Conservation (phyloP, 1,284 basidiomycete species). For the Earliella scabrosa region DNA sequence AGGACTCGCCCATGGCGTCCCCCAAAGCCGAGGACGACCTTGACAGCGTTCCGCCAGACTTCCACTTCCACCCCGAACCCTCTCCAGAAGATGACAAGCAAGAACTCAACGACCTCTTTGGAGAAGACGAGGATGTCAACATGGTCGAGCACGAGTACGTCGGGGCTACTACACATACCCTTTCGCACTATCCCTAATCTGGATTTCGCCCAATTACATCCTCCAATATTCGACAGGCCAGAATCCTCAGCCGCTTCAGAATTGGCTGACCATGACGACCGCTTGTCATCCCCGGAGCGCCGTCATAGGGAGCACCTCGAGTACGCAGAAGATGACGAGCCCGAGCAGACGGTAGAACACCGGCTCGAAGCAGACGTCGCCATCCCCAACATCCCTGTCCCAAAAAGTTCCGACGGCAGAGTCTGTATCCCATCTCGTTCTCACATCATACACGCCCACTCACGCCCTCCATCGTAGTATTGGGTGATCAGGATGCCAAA, state of each 20-base stretch:
- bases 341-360: slow-evolving; percentile 54
- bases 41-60: slow-evolving; percentile 19
- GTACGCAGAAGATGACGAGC: slow-evolving; percentile 77
- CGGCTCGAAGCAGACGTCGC: slow-evolving; percentile 69
- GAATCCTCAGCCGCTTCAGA: slow-evolving; percentile 48
- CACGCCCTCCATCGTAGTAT: slow-evolving; percentile 48
- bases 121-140: slow-evolving; percentile 67
- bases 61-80: slow-evolving; percentile 16
- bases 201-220: background rate
- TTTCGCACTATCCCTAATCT: background rate
- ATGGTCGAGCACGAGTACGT: slow-evolving; percentile 45
- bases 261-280: slow-evolving; percentile 55
- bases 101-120: slow-evolving; percentile 79
- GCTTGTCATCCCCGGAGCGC: slow-evolving; percentile 70
- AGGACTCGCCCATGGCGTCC: slow-evolving; percentile 7
- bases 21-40: slow-evolving; percentile 19
- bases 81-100: slow-evolving; percentile 44
- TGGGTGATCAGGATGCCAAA: slow-evolving; percentile 87
- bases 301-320: slow-evolving; percentile 73
- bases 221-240: slow-evolving; percentile 10
- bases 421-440: slow-evolving; percentile 39
- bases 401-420: slow-evolving; percentile 40
- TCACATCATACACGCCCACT: slow-evolving; percentile 6
- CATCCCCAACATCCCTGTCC: slow-evolving; percentile 76
- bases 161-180: background rate